phyloP scores from a whole-genome alignment of 139 green algal genomes.

The Closterium sp. region DNA sequence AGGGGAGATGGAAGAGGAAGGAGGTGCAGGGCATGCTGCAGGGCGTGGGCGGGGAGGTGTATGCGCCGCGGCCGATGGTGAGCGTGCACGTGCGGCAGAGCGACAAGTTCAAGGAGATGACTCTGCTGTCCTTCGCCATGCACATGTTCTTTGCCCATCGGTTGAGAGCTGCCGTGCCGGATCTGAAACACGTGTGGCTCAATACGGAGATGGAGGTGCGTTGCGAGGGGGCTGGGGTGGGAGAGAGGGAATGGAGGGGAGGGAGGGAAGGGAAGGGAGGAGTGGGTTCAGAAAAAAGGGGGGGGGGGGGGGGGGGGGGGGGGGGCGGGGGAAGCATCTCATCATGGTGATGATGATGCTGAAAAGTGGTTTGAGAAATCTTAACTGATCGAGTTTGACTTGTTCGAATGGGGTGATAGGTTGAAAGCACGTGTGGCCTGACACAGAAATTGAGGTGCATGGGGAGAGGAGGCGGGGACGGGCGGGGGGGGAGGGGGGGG shows the following conservation, averaged over 20 bases:
- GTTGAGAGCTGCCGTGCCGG: background rate
- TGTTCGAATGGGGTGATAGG: too few relatives aligned
- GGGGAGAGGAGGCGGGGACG: too few relatives aligned
- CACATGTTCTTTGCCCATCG: conserved; percentile 9
- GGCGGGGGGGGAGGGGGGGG: too few relatives aligned
- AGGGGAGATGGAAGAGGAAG: background rate
- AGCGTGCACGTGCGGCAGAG: conserved; percentile 32
- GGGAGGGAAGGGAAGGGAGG: too few relatives aligned
- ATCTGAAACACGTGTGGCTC: conserved; percentile 28
- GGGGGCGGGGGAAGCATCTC: background rate
- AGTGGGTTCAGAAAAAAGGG: too few relatives aligned
- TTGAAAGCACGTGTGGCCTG: too few relatives aligned
- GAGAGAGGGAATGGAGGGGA: too few relatives aligned
- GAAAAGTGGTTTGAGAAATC: too few relatives aligned
- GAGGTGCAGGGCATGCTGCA: background rate
- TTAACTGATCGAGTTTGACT: too few relatives aligned
- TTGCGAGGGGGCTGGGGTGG: background rate
- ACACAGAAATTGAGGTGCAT: too few relatives aligned
- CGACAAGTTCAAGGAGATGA: conserved; percentile 38
- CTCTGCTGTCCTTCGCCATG: background rate
- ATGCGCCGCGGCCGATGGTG: conserved; percentile 34
- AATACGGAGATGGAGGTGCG: conserved; percentile 34
- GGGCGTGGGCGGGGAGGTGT: background rate
- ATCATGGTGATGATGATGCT: too few relatives aligned
- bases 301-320: too few relatives aligned